These are phyloP conservation scores for Trichocladium antarcticum DNA, from an alignment of 495 filamentous ascomycete genomes.

Conservation along the genomic window DNA sequence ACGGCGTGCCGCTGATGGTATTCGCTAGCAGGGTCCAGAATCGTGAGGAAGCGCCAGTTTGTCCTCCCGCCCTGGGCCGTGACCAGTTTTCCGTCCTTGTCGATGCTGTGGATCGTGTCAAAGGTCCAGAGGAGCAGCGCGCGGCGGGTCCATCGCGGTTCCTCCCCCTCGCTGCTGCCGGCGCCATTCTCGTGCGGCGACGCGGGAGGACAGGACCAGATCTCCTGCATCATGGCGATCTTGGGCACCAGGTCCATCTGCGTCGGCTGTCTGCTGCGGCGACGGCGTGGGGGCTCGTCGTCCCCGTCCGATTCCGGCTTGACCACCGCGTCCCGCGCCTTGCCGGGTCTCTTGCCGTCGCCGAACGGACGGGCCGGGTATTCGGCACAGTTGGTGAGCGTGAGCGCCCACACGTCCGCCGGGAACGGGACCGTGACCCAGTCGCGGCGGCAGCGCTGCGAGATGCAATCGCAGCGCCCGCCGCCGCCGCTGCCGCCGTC, in stretches of 20 bases:
- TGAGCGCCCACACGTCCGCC: constrained; percentile 39
- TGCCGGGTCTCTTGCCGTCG: constrained; percentile 6
- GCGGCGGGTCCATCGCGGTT: constrained; percentile 31
- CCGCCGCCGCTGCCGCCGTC: constrained; percentile 28
- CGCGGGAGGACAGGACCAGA: constrained; percentile 34
- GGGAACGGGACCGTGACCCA: constrained; percentile 38
- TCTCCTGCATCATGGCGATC: constrained; percentile 43
- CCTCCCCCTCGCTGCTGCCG: not conserved
- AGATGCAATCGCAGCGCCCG: constrained; percentile 23
- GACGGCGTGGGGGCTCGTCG: constrained; percentile 1
- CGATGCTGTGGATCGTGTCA: constrained; percentile 32
- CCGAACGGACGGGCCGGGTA: constrained; percentile 29
- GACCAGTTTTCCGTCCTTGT: constrained; percentile 24
- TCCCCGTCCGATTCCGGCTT: constrained; percentile 16
- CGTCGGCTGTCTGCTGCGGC: constrained; percentile 18
- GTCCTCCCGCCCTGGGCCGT: constrained; percentile 21
- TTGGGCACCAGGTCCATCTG: constrained; percentile 36
- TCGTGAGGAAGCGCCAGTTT: constrained; percentile 39
- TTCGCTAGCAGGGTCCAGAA: constrained; percentile 35
- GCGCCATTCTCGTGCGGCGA: constrained; percentile 7
- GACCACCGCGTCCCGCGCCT: not conserved
- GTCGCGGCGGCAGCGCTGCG: constrained; percentile 16
- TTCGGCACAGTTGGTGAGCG: constrained; percentile 36
- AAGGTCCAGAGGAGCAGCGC: constrained; percentile 41
- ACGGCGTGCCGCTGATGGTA: constrained; percentile 38